Percentiles rank a stretch among this genome's conserved stretches.
These are phyloP conservation scores for Leishmania mexicana DNA, from an alignment of 208 protist genomes.

Conservation along the genomic window DNA sequence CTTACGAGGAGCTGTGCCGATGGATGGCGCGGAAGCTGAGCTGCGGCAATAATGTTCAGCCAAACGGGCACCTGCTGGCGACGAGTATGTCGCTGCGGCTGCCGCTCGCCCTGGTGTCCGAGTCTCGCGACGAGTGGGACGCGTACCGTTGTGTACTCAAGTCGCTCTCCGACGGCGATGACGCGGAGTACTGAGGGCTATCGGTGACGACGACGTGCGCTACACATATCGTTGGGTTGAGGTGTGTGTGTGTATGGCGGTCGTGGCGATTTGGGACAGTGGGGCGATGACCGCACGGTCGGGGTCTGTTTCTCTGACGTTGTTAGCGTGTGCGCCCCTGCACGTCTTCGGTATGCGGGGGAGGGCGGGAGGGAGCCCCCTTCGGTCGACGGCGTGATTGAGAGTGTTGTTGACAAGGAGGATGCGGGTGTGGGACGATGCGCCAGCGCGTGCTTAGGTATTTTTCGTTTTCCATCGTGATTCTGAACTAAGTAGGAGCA, in stretches of 20 bases:
- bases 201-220: background rate
- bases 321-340: too few species aligned
- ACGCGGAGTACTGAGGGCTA: conserved; percentile 43
- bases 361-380: too few species aligned
- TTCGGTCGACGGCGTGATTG: too few species aligned
- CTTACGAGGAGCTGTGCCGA: conserved; percentile 84
- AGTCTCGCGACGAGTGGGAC: conserved; percentile 66
- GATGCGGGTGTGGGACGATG: too few species aligned
- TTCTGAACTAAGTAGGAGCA: too few species aligned
- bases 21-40: conserved; percentile 88
- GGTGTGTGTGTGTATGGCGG: background rate
- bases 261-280: too few species aligned
- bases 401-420: too few species aligned
- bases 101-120: conserved; percentile 61
- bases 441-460: too few species aligned
- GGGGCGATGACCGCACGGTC: background rate
- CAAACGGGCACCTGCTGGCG: conserved; percentile 71
- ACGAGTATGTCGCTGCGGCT: conserved; percentile 80
- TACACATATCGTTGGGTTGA: background rate
- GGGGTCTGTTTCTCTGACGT: too few species aligned
- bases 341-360: too few species aligned
- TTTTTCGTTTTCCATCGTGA: too few species aligned
- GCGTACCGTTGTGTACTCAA: conserved; percentile 44
- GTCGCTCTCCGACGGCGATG: conserved; percentile 66
- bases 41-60: conserved; percentile 59